Evolutionary conservation across 306 rosid genomes (phyloP), one percentile per base, ranked within the genome.

Genomic region (Quercus wislizeni): DNA sequence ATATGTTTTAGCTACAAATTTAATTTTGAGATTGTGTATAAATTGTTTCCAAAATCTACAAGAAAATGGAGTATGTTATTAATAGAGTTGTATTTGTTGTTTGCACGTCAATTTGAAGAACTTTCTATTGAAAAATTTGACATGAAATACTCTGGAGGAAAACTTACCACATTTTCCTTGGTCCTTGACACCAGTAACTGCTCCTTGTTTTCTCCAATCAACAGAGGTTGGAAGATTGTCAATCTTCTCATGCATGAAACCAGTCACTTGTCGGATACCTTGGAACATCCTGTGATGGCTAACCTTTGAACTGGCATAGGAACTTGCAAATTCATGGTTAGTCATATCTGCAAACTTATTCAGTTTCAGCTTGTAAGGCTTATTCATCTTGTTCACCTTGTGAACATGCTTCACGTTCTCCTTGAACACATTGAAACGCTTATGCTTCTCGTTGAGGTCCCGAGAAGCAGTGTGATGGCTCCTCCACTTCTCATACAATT

Each of bases 131-230:
- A 49, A 49, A 49, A 49, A 10, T 49, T 49, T 49, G 0, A 49
- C 54, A 49, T 12, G 54, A 49, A 49, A 49, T 49, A 46, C 4
- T 57, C 21, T 0, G 12, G 5, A 30, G 10, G 23, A 28, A 58
- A 5, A 78, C 73, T 51, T 83, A 85, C 86, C 89, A 57, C 86
- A 84, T 61, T 18, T 23, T 35, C 88, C 92, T 86, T 89, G 92
- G 57, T 86, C 80, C 69, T 89, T 89, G 41, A 84, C 23, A 46
- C 46, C 73, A 17, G 86, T 80, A 56, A 86, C 86, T 6, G 86
- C 88, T 52, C 90, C 88, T 62, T 43, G 83, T 72, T 71, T 81
- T 76, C 92, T 88, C 92, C 92, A 88, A 57, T 88, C 89, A 38
- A 85, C 63, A 55, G 67, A 68, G 2, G 79, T 25, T 5, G 87